Evolutionary conservation across 495 filamentous ascomycete genomes (phyloP).

Genomic region (Xylaria grammica): DNA sequence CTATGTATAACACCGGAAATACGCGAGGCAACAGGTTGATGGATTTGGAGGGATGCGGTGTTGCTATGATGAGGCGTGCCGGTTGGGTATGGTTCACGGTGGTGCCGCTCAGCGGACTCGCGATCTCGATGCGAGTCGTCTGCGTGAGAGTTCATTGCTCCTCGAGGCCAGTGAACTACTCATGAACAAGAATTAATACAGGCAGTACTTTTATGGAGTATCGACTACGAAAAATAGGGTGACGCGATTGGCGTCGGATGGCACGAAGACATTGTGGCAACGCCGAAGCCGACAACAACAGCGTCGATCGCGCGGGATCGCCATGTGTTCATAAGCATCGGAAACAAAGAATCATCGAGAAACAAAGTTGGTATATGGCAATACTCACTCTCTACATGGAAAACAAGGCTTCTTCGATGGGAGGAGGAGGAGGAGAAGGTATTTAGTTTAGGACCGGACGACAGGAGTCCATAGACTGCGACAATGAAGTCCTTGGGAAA

Average conservation of each 20-base stretch:
- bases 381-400: slow-evolving; percentile 38
- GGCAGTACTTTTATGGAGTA: neutral
- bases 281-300: neutral
- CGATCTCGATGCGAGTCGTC: slow-evolving; percentile 48
- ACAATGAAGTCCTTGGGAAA: slow-evolving; percentile 5
- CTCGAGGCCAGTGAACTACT: slow-evolving; percentile 19
- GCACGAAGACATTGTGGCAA: neutral
- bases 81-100: slow-evolving; percentile 64
- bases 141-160: slow-evolving; percentile 37
- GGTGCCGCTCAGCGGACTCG: slow-evolving; percentile 72
- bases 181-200: slow-evolving; percentile 6
- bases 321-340: neutral
- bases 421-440: neutral
- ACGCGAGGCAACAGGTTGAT: slow-evolving; percentile 87
- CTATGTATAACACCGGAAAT: slow-evolving; percentile 82
- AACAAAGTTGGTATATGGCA: neutral
- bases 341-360: neutral
- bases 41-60: slow-evolving; percentile 80
- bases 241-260: neutral
- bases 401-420: slow-evolving; percentile 6
- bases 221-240: neutral
- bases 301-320: slow-evolving; percentile 10
- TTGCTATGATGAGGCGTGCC: slow-evolving; percentile 78
- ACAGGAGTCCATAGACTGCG: slow-evolving; percentile 4
- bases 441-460: neutral